phyloP scores from a whole-genome alignment of 352 stramenopile genomes.

The Globisporangium okanoganense region DNA sequence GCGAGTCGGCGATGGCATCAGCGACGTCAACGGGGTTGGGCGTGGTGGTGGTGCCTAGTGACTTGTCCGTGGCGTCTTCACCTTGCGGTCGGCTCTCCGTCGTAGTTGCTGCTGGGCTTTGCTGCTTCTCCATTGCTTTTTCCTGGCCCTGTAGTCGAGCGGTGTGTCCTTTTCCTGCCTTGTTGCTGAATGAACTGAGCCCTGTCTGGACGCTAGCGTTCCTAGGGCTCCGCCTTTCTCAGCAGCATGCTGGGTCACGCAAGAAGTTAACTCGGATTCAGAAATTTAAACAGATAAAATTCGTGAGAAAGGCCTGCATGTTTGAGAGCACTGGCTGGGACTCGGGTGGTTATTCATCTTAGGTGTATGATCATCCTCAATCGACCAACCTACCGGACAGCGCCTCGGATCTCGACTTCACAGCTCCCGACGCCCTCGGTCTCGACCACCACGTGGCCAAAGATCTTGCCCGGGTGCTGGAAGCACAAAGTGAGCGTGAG shows the following conservation, averaged over 20 bases:
- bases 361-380: not conserved
- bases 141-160: not conserved
- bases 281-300: not conserved
- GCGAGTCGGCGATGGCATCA: not conserved
- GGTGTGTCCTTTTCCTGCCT: not conserved
- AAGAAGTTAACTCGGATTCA: no score
- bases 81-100: not conserved
- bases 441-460: constrained; percentile 40
- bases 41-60: not conserved
- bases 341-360: not conserved
- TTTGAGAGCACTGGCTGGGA: not conserved
- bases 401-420: constrained; percentile 45
- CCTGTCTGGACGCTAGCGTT: not conserved
- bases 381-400: constrained; percentile 40
- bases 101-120: not conserved
- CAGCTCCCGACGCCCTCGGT: constrained; percentile 47
- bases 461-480: constrained; percentile 39
- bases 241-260: not conserved
- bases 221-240: not conserved
- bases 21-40: not conserved
- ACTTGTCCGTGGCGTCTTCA: not conserved
- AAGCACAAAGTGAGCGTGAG: constrained; percentile 65
- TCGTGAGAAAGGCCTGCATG: not conserved
- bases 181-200: not conserved
- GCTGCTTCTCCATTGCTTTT: not conserved